A percentile compares a stretch with the other conserved stretches of the same genome.
Conservation (phyloP, 495 filamentous ascomycete genomes). For the Lepraria neglecta region DNA sequence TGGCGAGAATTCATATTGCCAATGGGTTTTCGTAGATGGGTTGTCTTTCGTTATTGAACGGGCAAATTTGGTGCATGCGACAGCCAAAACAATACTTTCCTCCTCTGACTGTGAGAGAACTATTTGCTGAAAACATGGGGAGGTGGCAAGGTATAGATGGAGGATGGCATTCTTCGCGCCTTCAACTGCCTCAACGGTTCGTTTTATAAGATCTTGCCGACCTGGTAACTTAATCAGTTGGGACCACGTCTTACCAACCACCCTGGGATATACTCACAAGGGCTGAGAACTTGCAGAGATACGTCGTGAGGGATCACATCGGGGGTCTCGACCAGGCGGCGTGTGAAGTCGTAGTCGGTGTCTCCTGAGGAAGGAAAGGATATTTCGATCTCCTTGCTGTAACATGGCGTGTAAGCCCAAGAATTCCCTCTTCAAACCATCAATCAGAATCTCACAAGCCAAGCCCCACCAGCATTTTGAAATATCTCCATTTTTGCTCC, state of each 20-base stretch:
- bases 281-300: conserved; percentile 89
- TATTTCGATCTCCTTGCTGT: conserved; percentile 86
- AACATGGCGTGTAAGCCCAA: conserved; percentile 5
- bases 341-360: conserved; percentile 93
- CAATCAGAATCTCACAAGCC: conserved; percentile 51
- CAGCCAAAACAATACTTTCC: conserved; percentile 74
- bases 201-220: conserved; percentile 82
- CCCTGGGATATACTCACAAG: conserved; percentile 44
- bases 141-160: conserved; percentile 94
- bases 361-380: conserved; percentile 92
- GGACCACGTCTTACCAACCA: neutral
- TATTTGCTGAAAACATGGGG: conserved; percentile 53
- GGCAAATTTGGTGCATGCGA: conserved; percentile 78
- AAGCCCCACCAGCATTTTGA: conserved; percentile 86
- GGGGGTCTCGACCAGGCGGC: conserved; percentile 78
- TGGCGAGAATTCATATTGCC: conserved; percentile 93
- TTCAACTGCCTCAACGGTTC: conserved; percentile 83
- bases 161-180: conserved; percentile 93
- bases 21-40: conserved; percentile 65
- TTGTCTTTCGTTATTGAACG: conserved; percentile 93
- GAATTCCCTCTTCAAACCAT: neutral
- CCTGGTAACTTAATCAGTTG: conserved; percentile 7
- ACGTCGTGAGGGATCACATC: conserved; percentile 87
- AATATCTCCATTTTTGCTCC: conserved; percentile 91
- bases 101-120: conserved; percentile 84